Base-by-base conservation (phyloP, 148 eudicot species). In the Camellia japonica region DNA sequence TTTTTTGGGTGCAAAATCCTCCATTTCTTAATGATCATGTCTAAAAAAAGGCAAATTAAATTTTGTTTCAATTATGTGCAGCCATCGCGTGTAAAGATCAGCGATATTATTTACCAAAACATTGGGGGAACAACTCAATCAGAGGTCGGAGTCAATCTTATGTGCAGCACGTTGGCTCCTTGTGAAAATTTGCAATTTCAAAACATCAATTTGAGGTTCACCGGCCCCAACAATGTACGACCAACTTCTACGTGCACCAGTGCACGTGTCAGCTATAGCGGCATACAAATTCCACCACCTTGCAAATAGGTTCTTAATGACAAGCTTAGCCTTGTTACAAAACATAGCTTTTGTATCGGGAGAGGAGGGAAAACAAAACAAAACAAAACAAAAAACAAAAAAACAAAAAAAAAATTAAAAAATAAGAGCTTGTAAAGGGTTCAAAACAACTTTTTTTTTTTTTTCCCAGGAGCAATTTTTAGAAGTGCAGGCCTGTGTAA, bases 61-160 rank as follows among this genome's bases (percentile, higher is more conserved):
- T 49, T 7, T 18, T 42, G 49, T 66, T 10, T 23, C 14, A 30
- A 30, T 30, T 54, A n/a, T 8, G 47, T 56, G 85, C 88, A 87
- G 91, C 91, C 90, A 61, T 91, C 97, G 0, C 82, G 78, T 0
- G 90, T 90, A 71, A 83, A 89, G 62, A 90, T 93, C 56, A 81
- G 80, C 38, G 80, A 90, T 63, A 85, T 93, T 0, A 13, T 69
- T 1, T 90, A 82, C 80, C 78, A 83, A 63, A 62, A 80, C 58
- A 86, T 93, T 16, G 65, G 80, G 9, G 95, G 97, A 43, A 91
- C 90, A 43, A 82, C 93, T 13, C 47, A 81, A 3, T 55, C 90
- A 3, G 71, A 83, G 23, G 76, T 82, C 2, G 89, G 90, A 0
- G 78, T 93, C 52, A 84, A 59, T 38, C 81, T 93, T 1, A 75